Percentiles rank a stretch among this genome's conserved stretches.
Evolutionary conservation across 2,329 filamentous ascomycete species (phyloP).

Genomic region (Claviceps capensis): DNA sequence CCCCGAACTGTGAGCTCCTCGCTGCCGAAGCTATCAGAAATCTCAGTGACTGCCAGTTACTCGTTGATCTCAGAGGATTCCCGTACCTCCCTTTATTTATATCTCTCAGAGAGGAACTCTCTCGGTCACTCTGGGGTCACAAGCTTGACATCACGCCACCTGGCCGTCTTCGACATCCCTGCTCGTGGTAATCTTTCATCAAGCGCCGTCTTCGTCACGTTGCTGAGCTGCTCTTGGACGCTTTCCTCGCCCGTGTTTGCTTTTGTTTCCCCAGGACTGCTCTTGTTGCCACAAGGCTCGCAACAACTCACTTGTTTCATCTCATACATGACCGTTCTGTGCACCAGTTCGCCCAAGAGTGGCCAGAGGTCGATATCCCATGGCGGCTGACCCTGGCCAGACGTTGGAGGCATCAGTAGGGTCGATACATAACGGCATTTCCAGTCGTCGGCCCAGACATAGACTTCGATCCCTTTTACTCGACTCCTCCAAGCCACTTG

Average conservation of each 20-base stretch:
- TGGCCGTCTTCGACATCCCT: neutral
- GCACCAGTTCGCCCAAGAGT: neutral
- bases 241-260: neutral
- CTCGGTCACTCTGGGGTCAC: neutral
- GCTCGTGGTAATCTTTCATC: neutral
- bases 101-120: neutral
- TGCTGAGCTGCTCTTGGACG: neutral
- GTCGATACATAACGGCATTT: neutral
- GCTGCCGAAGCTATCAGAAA: too few relatives aligned
- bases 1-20: neutral
- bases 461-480: neutral
- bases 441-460: neutral
- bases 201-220: neutral
- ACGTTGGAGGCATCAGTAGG: neutral
- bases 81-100: neutral
- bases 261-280: neutral
- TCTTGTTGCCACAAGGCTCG: neutral
- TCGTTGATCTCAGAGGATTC: neutral
- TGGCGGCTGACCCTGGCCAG: neutral
- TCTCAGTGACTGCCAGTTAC: neutral
- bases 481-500: neutral
- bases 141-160: neutral
- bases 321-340: neutral
- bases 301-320: neutral
- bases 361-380: neutral